phyloP scores from a whole-genome alignment of 2,329 filamentous ascomycete genomes.

The Ophiostoma tasmaniense region DNA sequence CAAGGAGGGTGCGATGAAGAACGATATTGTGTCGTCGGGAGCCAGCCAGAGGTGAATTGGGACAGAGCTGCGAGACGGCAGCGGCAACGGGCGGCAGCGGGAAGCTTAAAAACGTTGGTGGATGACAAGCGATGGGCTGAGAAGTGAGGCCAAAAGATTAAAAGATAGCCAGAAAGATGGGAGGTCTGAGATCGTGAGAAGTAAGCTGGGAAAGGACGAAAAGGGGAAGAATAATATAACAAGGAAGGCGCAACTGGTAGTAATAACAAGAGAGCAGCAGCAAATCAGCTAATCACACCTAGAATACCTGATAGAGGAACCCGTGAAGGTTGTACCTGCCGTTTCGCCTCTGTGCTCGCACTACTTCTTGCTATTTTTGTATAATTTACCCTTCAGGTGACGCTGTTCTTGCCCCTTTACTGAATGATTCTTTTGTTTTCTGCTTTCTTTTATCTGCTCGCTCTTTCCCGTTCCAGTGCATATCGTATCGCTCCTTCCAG shows the following conservation, averaged over 20 bases:
- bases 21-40: constrained; percentile 1
- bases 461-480: background rate
- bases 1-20: background rate
- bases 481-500: background rate
- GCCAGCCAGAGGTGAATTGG: background rate
- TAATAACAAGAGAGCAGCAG: background rate
- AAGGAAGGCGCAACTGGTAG: background rate
- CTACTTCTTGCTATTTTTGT: background rate
- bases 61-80: background rate
- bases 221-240: background rate
- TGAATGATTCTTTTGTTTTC: background rate
- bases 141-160: background rate
- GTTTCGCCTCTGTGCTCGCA: background rate
- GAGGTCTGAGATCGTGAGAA: background rate
- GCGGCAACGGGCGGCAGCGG: background rate
- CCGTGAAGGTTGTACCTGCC: background rate
- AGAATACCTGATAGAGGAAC: background rate
- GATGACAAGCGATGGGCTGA: background rate
- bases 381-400: too few relatives aligned
- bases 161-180: background rate
- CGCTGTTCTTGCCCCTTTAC: background rate
- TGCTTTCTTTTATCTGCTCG: background rate
- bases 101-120: background rate
- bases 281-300: background rate
- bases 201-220: background rate